phyloP scores from a whole-genome alignment of 768 basidiomycete species.

The Mycena venus region DNA sequence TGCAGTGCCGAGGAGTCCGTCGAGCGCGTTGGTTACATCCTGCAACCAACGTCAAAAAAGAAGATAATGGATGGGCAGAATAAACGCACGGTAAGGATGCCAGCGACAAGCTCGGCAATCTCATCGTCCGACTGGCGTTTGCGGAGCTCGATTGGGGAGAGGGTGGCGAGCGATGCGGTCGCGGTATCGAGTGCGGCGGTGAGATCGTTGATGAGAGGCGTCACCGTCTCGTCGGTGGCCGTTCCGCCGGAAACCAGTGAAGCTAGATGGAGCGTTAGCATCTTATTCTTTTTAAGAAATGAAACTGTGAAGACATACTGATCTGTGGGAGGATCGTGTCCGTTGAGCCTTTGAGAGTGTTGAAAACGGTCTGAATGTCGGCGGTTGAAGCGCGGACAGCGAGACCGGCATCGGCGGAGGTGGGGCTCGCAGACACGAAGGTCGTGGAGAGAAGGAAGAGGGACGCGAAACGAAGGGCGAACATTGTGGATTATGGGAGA shows the following conservation, averaged over 20 bases:
- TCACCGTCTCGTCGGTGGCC: slow-evolving; percentile 33
- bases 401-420: not conserved
- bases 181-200: slow-evolving; percentile 39
- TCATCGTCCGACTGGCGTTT: slow-evolving; percentile 43
- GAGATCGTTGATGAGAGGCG: slow-evolving; percentile 38
- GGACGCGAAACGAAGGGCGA: slow-evolving; percentile 28
- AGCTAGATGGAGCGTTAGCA: slow-evolving; percentile 4
- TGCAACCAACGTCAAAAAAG: too few relatives aligned
- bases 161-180: slow-evolving; percentile 30
- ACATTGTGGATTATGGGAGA: slow-evolving; percentile 12
- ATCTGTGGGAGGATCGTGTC: slow-evolving; percentile 38
- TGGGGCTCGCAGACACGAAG: too few relatives aligned
- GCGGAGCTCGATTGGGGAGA: slow-evolving; percentile 14
- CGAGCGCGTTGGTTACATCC: slow-evolving; percentile 39
- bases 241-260: slow-evolving; percentile 27
- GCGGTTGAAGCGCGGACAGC: slow-evolving; percentile 29
- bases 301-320: slow-evolving; percentile 32
- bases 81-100: slow-evolving; percentile 38
- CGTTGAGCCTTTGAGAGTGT: slow-evolving; percentile 34
- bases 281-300: too few relatives aligned
- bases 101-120: slow-evolving; percentile 42
- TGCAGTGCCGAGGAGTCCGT: slow-evolving; percentile 34
- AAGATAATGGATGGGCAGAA: too few relatives aligned
- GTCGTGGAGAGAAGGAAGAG: slow-evolving; percentile 19
- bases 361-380: slow-evolving; percentile 35